Base-by-base conservation (phyloP, 2,329 filamentous ascomycete species). In the Alternaria infectoria region DNA sequence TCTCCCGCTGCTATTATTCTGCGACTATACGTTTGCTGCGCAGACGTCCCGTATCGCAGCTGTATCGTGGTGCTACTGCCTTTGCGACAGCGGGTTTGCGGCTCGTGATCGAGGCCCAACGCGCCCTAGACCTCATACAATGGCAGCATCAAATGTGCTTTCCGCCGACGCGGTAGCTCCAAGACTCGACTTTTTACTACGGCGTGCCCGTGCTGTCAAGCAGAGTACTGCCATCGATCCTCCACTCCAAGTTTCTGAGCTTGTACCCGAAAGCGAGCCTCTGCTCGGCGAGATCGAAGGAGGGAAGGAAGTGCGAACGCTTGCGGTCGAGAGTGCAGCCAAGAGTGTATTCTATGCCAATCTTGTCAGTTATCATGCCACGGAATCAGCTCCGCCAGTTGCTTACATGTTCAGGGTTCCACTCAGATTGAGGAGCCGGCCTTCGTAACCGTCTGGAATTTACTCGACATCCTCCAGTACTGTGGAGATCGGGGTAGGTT, bases 401-500 rank as follows among this genome's bases (percentile, higher is more conserved):
- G 52, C 70, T 77, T 19, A 78, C 62, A 50, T 45, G 15, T 28
- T 6, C 45, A 95, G 91, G 90, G 91, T 46, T 88, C 87, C 43
- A 93, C 88, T 12, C 84, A 88, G 9, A 97, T 97, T 70, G 87
- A 93, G 40, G 88, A 92, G 25, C 89, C 92, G 45, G 85, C 87
- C 1, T 97, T 97, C 74, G 89, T 93, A 54, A 87, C 89, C 64
- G 88, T 98, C 67, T 99, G 95, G 95, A 96, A 97, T 76, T 85
- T 99, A 6, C 87, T 99, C 61, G 96, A 99, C 76, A 89, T 98
- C 45, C 85, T 97, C n/a, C 91, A 92, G 1, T 89, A 96, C 40
- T 89, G 97, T 65, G 94, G 93, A 64, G 95, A 97, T 75, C 88
- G 90, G 76, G 91, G 90, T 84, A 86, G 86, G 82, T 45, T 23